A percentile compares a stretch with the other conserved stretches of the same genome.
Conservation (phyloP, 148 eudicot species). For the Persicaria tinctoria region DNA sequence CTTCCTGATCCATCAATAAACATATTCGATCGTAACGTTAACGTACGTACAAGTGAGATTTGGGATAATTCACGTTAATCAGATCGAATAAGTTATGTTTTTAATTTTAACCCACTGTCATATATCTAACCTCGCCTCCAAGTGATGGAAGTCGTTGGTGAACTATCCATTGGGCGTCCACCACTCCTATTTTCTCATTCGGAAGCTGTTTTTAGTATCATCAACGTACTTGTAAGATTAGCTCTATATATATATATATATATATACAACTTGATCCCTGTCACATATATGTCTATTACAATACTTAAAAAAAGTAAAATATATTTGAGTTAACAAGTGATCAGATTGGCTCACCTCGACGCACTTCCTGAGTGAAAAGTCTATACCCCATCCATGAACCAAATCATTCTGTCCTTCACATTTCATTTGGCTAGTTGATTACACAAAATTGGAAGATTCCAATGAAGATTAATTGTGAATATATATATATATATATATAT, state of each 20-base stretch:
- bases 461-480: not conserved
- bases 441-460: not conserved
- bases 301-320: not conserved
- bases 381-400: conserved; percentile 14
- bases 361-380: conserved; percentile 12
- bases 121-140: conserved; percentile 5
- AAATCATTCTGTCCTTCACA: conserved; percentile 9
- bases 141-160: conserved; percentile 11
- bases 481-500: no score
- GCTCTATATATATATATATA: not conserved
- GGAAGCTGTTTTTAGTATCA: not conserved
- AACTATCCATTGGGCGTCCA: conserved; percentile 7
- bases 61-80: not conserved
- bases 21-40: not conserved
- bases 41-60: not conserved
- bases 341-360: not conserved
- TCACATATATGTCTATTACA: not conserved
- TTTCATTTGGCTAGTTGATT: not conserved
- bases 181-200: conserved; percentile 12
- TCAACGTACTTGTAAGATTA: not conserved
- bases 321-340: not conserved
- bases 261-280: no score
- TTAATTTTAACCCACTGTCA: not conserved
- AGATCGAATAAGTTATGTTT: not conserved
- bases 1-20: not conserved